Evolutionary conservation across 352 stramenopile genomes (phyloP), one percentile per base, ranked within the genome.

Genomic region (Pythium sukuiense): DNA sequence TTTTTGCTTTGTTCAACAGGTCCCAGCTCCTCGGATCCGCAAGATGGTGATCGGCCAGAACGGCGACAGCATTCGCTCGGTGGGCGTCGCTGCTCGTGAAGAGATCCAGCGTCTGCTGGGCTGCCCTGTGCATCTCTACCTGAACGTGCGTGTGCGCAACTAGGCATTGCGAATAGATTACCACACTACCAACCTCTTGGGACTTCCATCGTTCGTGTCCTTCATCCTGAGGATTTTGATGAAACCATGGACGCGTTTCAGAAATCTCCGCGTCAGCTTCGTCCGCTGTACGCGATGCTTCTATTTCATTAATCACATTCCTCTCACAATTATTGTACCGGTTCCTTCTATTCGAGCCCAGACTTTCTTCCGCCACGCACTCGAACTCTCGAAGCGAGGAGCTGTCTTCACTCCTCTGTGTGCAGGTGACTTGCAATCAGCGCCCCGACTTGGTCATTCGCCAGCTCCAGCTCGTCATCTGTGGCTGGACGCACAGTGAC

Each of bases 11-110:
- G 6, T 12, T 26, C 56, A 5, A 16, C 45, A 91, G 85, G 85
- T 93, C 29, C 85, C 87, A 49, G 83, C 82, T 53, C 61, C 86
- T 65, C 85, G 87, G 26, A 65, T 93, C 43, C 83, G 81, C 61
- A 89, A 89, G 67, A 95, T 92, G 74, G 79, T 95, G 9, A 72
- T 95, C 37, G 87, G 87, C 43, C 75, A 83, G 57, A 89, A 93
- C 49, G 87, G 87, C 46, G 74, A 93, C 71, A 90, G 83, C 6
- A 85, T 95, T 29, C 80, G 87, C 35, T 80, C 81, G 0, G 77
- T 95, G 11, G 85, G 87, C 18, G 81, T 92, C 59, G 79, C 81
- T 1, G 87, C 87, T 30, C 83, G 85, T 11, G 67, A 86, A 35
- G 87, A 95, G 65, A 92, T 95, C 67, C 76, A 95, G 61, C 59